phyloP scores from a whole-genome alignment of 805 yeast genomes.

The Wickerhamomyces alni region DNA sequence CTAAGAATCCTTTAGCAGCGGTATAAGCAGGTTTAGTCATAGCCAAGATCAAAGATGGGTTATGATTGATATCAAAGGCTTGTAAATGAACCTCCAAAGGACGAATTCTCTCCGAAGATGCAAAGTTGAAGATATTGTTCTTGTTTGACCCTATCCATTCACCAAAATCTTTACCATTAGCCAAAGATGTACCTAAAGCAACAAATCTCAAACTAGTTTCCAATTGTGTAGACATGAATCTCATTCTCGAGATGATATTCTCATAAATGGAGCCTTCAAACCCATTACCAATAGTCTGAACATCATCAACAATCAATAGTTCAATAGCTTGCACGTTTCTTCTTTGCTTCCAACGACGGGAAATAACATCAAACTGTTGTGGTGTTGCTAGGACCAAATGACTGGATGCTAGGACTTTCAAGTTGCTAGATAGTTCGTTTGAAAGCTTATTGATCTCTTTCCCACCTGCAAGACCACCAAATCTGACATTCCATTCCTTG shows the following conservation, averaged over 20 bases:
- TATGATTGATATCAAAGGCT: conserved; percentile 39
- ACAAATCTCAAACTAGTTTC: conserved; percentile 55
- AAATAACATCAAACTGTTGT: conserved; percentile 61
- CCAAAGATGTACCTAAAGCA: conserved; percentile 63
- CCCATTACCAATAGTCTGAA: conserved; percentile 60
- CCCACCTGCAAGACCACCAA: conserved; percentile 46
- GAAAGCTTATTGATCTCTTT: conserved; percentile 51
- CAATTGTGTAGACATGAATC: conserved; percentile 62
- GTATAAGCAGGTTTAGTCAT: conserved; percentile 45
- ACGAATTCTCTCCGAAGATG: conserved; percentile 50
- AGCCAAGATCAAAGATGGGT: conserved; percentile 45
- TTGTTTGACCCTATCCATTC: conserved; percentile 80
- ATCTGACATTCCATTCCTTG: conserved; percentile 48
- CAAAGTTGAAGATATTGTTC: conserved; percentile 59
- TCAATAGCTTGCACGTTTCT: conserved; percentile 64
- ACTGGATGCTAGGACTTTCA: conserved; percentile 46
- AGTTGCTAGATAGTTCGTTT: conserved; percentile 45
- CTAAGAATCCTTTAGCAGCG: conserved; percentile 29
- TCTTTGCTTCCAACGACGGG: conserved; percentile 81
- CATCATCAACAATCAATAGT: conserved; percentile 65
- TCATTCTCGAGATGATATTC: conserved; percentile 59
- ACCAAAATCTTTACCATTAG: conserved; percentile 72
- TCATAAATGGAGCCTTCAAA: conserved; percentile 62
- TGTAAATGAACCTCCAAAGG: conserved; percentile 56
- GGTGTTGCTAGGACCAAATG: conserved; percentile 79